phyloP scores from a whole-genome alignment of 2,329 filamentous ascomycete species.

The Fusarium nelsonii region DNA sequence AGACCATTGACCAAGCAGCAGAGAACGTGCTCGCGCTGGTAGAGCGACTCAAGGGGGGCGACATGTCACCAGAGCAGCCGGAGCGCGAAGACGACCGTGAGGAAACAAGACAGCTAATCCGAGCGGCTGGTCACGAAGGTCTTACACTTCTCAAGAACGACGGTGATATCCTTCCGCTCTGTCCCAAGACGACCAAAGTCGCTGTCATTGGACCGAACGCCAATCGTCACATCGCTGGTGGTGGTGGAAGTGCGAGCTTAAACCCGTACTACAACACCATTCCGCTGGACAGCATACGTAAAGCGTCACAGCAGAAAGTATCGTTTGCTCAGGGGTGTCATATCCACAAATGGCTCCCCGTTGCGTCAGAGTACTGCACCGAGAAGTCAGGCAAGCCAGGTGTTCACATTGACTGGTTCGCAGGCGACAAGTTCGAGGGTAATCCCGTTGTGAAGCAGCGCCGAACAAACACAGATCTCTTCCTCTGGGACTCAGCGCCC shows the following conservation, averaged over 20 bases:
- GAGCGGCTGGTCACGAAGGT: conserved; percentile 71
- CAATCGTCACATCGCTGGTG: conserved; percentile 74
- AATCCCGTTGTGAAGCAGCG: conserved; percentile 68
- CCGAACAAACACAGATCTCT: conserved; percentile 74
- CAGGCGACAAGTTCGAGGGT: conserved; percentile 72
- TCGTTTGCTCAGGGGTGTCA: conserved; percentile 61
- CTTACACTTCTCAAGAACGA: conserved; percentile 75
- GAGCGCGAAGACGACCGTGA: conserved; percentile 69
- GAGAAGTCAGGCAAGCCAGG: conserved; percentile 66
- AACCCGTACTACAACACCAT: conserved; percentile 77
- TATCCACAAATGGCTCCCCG: conserved; percentile 49
- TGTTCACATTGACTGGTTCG: conserved; percentile 73
- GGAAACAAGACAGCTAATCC: conserved; percentile 71
- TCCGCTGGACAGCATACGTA: conserved; percentile 70
- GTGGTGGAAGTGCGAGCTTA: conserved; percentile 75
- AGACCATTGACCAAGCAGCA: conserved; percentile 68
- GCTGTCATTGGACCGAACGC: conserved; percentile 77
- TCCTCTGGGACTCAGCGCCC: conserved; percentile 78
- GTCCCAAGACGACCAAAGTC: conserved; percentile 66
- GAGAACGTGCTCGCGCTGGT: conserved; percentile 71
- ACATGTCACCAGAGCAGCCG: conserved; percentile 67
- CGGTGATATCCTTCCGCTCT: conserved; percentile 68
- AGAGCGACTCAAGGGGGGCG: conserved; percentile 70
- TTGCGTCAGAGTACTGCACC: conserved; percentile 46
- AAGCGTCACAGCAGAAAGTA: conserved; percentile 66